Base-by-base conservation (phyloP, 192 early-diverging fungal species). In the Coemansia sp. region DNA sequence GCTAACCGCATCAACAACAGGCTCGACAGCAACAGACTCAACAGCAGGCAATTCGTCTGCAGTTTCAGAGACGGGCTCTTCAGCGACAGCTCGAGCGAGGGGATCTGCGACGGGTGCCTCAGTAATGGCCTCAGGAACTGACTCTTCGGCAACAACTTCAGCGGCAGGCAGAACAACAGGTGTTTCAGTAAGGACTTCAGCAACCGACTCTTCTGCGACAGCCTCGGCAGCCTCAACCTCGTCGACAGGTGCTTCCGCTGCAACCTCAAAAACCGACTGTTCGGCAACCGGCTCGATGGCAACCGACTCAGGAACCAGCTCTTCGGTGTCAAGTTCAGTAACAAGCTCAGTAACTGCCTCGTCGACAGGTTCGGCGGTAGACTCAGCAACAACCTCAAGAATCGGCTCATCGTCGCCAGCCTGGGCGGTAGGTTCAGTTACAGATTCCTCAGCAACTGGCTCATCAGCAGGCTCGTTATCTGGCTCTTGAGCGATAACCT, bases 371-470 rank as follows among this genome's bases (percentile, higher is more conserved):
- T 48, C 11, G 39, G 53, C 22, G 11, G 45, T 12, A 8, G 53
- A 8, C 5, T 35, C 56, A 32, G 36, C 34, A 39, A 32, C 36
- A 28, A 15, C 62, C 15, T 67, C 72, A 5, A 37, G 51, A 35
- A 63, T 62, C 12, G 65, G 14, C 41, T 61, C 73, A 6, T 64
- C 61, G 20, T n/a, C 51, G 36, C 51, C 1, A 5, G 51, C 58
- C 58, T 60, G 34, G 15, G 11, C 34, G 4, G 32, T 14, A 38
- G 34, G 8, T 2, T 60, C 58, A 22, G n/a, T 32, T 28, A 28
- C 22, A 28, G 22, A 28, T 28, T 1, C 22, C 22, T 28, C 22
- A 28, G 22, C 0, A 28, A 28, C 22, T 0, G 22, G 22, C 22
- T 28, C 22, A 1, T 4, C 3, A 1, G 14, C 12, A 4, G 34